phyloP scores from a whole-genome alignment of 2,329 filamentous ascomycete genomes.

The Cladophialophora exuberans region DNA sequence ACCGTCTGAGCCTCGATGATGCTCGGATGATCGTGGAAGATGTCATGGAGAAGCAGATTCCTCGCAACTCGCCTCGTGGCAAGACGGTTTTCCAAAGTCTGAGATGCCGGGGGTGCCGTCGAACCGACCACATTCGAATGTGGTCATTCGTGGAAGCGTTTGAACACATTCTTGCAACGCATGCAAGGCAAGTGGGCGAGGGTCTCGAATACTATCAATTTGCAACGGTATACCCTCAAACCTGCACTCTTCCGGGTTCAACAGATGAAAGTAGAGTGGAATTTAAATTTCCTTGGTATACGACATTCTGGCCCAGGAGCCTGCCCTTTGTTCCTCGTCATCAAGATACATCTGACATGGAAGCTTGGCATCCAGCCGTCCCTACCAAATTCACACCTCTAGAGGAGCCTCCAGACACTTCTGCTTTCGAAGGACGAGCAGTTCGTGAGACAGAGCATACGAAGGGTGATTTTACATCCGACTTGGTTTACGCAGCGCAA shows the following conservation, averaged over 20 bases:
- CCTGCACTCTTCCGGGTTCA: not conserved
- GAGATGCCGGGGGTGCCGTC: conserved; percentile 37
- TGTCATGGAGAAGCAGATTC: conserved; percentile 31
- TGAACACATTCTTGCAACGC: conserved; percentile 36
- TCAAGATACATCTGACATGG: conserved; percentile 31
- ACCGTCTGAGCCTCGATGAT: conserved; percentile 39
- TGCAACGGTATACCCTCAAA: conserved; percentile 20
- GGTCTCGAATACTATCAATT: conserved; percentile 35
- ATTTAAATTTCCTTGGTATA: conserved; percentile 36
- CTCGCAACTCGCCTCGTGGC: conserved; percentile 18
- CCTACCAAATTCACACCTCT: conserved; percentile 23
- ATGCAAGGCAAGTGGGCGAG: conserved; percentile 33
- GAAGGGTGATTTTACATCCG: conserved; percentile 29
- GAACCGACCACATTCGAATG: conserved; percentile 31
- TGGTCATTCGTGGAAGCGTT: conserved; percentile 33
- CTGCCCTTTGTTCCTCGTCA: conserved; percentile 38
- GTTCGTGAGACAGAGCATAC: conserved; percentile 12
- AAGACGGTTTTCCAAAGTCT: conserved; percentile 31
- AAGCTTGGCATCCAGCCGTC: conserved; percentile 36
- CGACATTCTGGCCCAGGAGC: conserved; percentile 37
- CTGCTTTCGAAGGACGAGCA: conserved; percentile 31
- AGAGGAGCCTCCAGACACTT: conserved; percentile 12
- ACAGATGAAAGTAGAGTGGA: conserved; percentile 1
- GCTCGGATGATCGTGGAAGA: conserved; percentile 37
- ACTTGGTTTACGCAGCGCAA: conserved; percentile 33